Base-by-base conservation (phyloP, 208 protist genomes). In the Acanthamoeba triangularis region DNA sequence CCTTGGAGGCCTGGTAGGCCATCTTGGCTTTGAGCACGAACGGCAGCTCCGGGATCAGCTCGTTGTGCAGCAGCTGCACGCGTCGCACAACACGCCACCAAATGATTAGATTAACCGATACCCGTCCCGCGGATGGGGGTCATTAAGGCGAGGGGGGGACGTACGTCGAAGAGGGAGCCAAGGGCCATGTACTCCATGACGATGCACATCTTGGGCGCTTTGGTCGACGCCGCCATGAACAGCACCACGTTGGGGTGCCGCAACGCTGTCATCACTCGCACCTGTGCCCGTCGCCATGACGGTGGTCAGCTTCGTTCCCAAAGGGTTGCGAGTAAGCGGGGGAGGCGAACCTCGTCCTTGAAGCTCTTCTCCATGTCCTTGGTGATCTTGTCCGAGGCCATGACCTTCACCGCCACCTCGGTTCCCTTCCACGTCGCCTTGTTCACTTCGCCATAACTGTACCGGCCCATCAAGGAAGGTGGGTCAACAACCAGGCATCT, bases 191-290 rank as follows among this genome's bases (percentile, higher is more conserved):
- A 74, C 59, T 92, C 85, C 59, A 67, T 92, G 61, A 92, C 85
- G 44, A 92, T 92, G 61, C 59, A 67, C 85, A 92, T 92, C 59
- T 92, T 67, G 54, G 59, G 59, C 52, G 54, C 85, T 35, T 67
- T 92, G 37, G 87, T 84, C 20, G 93, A 97, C 23, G 88, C 96
- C 11, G 94, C 96, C 67, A 97, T 96, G 82, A 96, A 97, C 8
- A 97, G 93, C 23, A 96, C 95, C 14, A 97, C 67, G 94, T 97
- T 97, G 52, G 96, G 96, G 25, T 97, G 96, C 14, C 85, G 56
- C 16, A 97, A 44, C 30, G 96, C 61, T 1, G 67, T 96, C 67
- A 97, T 93, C 37, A 97, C 95, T 28, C 74, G 94, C 54, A 97
- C 96, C 80, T 87, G 49, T 54, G 49, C 49, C n/a, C 7, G 49